Base-by-base conservation (phyloP, 371 early-diverging fungal genomes). In the Smittium mucronatum region DNA sequence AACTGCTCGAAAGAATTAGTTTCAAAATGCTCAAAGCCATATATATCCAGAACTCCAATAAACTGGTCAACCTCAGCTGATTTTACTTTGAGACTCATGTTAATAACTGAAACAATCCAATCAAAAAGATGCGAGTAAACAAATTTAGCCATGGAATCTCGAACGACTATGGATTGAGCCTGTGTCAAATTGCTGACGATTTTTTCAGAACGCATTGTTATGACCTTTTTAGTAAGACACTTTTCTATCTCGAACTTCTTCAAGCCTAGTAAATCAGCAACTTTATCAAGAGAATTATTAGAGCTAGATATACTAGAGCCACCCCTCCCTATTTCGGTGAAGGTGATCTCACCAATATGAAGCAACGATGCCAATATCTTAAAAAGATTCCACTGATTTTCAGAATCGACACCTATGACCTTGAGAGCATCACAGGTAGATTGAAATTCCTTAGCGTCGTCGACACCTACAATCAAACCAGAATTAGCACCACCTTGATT, bases 1-100 rank as follows among this genome's bases (percentile, higher is more conserved):
- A 99, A 94, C 83, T 99, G 99, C 80, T 99, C 99, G 78, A 99
- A 99, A 8, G 94, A 93, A 81, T 99, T 99, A 80, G 88, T 89
- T 79, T 93, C 86, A 76, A 97, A 97, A 73, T 98, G 97, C 79
- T 93, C 93, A 82, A 95, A 93, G 72, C 99, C 94, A 76, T 94
- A 93, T 80, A 96, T 92, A 89, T 98, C 93, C 75, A 97, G 83
- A 0, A 97, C 94, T 79, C 96, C 98, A 72, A 95, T 96, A 73
- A 96, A 96, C 29, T 82, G 78, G 59, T 81, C 77, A 29, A 80
- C 77, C 59, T 71, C 76, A 2, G 80, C 81, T 15, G 75, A 70
- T 17, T 84, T 83, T 15, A 83, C 86, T 25, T 85, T 85, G 57
- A 85, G 83, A 28, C 28, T 59, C 26, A n/a, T 74, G 29, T 68